Conservation (phyloP, 2,329 filamentous ascomycete genomes). For the Phyllachora maydis region DNA sequence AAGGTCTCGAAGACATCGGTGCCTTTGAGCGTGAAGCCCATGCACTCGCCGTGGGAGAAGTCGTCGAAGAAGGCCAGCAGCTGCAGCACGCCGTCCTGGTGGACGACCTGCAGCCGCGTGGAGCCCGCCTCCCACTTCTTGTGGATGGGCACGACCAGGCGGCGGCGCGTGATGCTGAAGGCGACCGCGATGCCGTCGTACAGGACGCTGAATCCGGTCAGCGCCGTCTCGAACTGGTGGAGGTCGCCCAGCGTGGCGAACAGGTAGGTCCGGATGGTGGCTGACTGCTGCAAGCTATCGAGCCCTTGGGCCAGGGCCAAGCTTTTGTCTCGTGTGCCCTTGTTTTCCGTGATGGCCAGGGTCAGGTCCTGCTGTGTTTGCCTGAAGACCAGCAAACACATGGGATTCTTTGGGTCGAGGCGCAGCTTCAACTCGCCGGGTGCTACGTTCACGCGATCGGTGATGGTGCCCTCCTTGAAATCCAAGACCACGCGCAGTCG, state of each 20-base stretch:
- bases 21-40: conserved; percentile 72
- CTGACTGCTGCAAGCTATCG: conserved; percentile 29
- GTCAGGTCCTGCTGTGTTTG: conserved; percentile 61
- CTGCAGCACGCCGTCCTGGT: conserved; percentile 55
- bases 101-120: conserved; percentile 62
- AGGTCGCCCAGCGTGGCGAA: conserved; percentile 48
- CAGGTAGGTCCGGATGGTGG: conserved; percentile 51
- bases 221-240: conserved; percentile 56
- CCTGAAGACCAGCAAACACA: conserved; percentile 45
- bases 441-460: conserved; percentile 65
- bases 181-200: conserved; percentile 53
- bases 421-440: conserved; percentile 53
- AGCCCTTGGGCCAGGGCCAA: conserved; percentile 44
- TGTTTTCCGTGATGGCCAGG: conserved; percentile 49
- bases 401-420: conserved; percentile 39
- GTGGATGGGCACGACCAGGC: conserved; percentile 82
- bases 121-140: conserved; percentile 82
- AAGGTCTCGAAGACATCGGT: conserved; percentile 67
- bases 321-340: conserved; percentile 38
- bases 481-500: conserved; percentile 55
- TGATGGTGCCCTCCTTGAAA: conserved; percentile 56
- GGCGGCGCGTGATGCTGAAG: conserved; percentile 63
- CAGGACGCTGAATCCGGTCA: conserved; percentile 62
- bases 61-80: conserved; percentile 75
- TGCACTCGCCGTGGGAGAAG: conserved; percentile 68